These are phyloP conservation scores for Gymnopilus junonius DNA, from an alignment of 768 basidiomycete genomes.

Conservation along the genomic window DNA sequence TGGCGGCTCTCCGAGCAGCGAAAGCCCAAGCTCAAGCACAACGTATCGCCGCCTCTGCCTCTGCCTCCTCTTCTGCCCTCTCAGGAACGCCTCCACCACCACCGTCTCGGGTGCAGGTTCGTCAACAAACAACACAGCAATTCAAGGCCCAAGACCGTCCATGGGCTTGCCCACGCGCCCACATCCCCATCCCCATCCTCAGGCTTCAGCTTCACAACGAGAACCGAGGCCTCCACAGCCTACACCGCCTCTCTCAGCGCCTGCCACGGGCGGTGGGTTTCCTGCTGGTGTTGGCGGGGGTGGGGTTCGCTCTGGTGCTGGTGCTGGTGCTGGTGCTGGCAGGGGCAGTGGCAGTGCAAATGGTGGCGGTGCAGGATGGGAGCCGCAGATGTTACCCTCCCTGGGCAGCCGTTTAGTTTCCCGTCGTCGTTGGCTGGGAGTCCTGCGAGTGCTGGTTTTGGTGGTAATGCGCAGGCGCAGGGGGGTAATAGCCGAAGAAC, in stretches of 20 bases:
- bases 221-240: no score
- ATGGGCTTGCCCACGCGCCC: background rate
- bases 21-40: slow-evolving; percentile 24
- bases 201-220: no score
- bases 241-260: no score
- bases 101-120: no score
- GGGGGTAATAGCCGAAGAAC: background rate
- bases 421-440: slow-evolving; percentile 9
- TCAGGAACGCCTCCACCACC: no score
- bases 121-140: no score
- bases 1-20: slow-evolving; percentile 28
- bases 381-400: slow-evolving; percentile 30
- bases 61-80: background rate
- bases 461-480: background rate
- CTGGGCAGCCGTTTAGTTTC: slow-evolving; percentile 24
- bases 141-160: background rate
- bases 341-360: no score
- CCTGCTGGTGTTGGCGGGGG: background rate
- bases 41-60: background rate
- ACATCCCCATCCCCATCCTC: no score
- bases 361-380: background rate
- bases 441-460: background rate
- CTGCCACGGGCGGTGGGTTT: no score
- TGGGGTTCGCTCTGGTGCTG: background rate
- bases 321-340: background rate